Base-by-base conservation (phyloP, 768 basidiomycete genomes). In the Astraeus odoratus region DNA sequence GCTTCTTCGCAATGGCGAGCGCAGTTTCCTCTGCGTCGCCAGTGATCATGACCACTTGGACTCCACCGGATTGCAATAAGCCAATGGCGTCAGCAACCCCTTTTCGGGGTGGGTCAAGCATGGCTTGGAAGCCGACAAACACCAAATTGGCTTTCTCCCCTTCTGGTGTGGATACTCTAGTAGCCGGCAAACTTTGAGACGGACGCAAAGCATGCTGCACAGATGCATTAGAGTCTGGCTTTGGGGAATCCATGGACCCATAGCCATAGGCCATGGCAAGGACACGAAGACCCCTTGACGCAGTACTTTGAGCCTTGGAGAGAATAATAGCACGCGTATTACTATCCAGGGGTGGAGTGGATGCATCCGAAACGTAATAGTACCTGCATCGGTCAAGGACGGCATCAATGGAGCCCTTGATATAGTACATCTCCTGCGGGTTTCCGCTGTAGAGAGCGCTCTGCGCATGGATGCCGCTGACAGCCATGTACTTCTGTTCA, bases 1-100 rank as follows among this genome's bases (percentile, higher is more conserved):
- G 76, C 55, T 89, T 75, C 57, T 78, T 75, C 27, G 92, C 95
- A 46, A 96, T 95, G 39, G 87, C 80, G 26, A 94, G 57, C 2
- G 95, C 94, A 1, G 94, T 98, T 44, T 83, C 75, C 63, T 93
- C 90, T 27, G 92, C 83, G 56, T 98, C 94, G 4, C 94, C 94
- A 0, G 95, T 97, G 59, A 97, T 96, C 94, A 98, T 97, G 35
- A 97, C 84, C n/a, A 97, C 83, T 56, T 94, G 91, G 39, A 98
- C 86, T 4, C 93, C 91, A 20, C 87, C 93, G 22, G 72, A 67
- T 57, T 93, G 88, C 27, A 97, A 70, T 23, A 86, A 67, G 30
- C 73, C 74, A 51, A 98, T 85, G 16, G 95, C 83, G 54, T 91
- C 88, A 3, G 87, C 83, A n/a, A 97, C 92, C 23, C 93, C 95